These are phyloP conservation scores for Conoideocrella luteorostrata DNA, from an alignment of 2,329 filamentous ascomycete species.

Conservation along the genomic window DNA sequence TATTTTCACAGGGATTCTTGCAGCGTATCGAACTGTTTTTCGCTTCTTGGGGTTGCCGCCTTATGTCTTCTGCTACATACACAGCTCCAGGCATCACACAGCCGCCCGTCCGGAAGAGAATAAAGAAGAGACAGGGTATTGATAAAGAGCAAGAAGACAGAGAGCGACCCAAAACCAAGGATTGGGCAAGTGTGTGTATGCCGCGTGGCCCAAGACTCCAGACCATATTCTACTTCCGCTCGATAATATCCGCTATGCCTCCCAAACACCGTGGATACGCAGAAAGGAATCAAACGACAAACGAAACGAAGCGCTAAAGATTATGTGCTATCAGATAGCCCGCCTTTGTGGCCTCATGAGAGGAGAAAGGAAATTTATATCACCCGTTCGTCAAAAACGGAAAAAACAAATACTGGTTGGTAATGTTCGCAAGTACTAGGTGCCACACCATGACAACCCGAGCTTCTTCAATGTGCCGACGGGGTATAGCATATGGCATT, in stretches of 20 bases:
- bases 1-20: too few relatives aligned
- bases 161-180: not conserved
- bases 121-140: not conserved
- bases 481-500: slow-evolving; percentile 1
- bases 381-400: slow-evolving; percentile 16
- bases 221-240: slow-evolving; percentile 7
- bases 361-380: slow-evolving; percentile 19
- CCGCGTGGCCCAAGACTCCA: slow-evolving; percentile 5
- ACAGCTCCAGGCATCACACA: not conserved
- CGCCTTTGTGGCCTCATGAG: slow-evolving; percentile 27
- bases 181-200: slow-evolving; percentile 7
- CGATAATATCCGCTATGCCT: slow-evolving; percentile 9
- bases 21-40: too few relatives aligned
- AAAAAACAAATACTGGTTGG: not conserved
- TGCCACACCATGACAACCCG: not conserved
- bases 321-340: slow-evolving; percentile 4
- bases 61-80: not conserved
- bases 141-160: not conserved
- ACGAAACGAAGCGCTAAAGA: slow-evolving; percentile 2
- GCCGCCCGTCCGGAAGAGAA: not conserved
- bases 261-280: slow-evolving; percentile 4
- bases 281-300: not conserved
- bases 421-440: not conserved
- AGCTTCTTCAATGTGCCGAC: not conserved
- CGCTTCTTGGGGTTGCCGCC: too few relatives aligned